Conservation (phyloP, 345 rosid species). For the Acer campestre region DNA sequence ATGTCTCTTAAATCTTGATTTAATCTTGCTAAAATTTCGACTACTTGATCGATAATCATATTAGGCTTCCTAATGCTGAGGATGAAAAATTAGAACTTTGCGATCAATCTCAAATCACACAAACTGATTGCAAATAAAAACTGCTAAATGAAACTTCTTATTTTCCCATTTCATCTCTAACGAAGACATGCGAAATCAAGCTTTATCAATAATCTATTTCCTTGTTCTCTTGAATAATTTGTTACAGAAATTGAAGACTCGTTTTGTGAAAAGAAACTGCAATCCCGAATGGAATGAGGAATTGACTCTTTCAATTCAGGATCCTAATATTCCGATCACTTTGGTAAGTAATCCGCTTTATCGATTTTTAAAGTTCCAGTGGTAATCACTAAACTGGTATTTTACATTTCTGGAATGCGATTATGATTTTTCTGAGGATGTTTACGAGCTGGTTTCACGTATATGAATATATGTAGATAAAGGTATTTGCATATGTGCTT, state of each 20-base stretch:
- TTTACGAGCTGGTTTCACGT: background rate
- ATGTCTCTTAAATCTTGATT: no score
- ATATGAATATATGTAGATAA: background rate
- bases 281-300: slow-evolving; percentile 92
- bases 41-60: no score
- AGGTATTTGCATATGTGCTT: background rate
- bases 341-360: slow-evolving; percentile 51
- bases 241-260: slow-evolving; percentile 67
- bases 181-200: no score
- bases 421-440: background rate
- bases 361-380: background rate
- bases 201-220: background rate
- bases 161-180: no score
- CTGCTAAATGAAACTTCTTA: background rate
- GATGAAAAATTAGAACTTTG: no score
- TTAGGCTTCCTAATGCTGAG: no score
- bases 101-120: no score
- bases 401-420: background rate
- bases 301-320: slow-evolving; percentile 58
- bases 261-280: slow-evolving; percentile 59
- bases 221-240: slow-evolving; percentile 10
- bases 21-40: no score
- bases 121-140: no score
- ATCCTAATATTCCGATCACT: slow-evolving; percentile 43
- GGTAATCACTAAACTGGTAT: background rate